Percentiles rank a stretch among this genome's conserved stretches.
Conservation (phyloP, 2,329 filamentous ascomycete genomes). For the Clarireedia sp. region DNA sequence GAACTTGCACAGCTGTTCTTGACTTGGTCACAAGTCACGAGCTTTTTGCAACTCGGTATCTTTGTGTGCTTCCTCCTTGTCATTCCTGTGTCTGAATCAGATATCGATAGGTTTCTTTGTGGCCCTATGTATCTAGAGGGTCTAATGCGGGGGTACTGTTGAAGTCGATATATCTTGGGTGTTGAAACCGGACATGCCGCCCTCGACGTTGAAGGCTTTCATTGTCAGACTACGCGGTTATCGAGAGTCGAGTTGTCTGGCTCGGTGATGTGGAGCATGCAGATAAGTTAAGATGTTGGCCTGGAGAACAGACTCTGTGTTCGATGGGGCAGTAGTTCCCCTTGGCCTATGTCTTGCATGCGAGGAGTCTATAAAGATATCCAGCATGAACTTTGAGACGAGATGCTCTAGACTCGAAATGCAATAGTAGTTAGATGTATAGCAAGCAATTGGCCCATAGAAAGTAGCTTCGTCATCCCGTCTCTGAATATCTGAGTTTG, state of each 20-base stretch:
- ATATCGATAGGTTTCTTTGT: conserved; percentile 37
- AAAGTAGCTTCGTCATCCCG: neutral
- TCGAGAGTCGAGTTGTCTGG: conserved; percentile 33
- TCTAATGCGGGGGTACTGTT: conserved; percentile 41
- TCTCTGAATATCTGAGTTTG: neutral
- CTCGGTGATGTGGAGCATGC: conserved; percentile 33
- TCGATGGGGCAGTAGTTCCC: conserved; percentile 36
- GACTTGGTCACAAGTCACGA: too few species aligned
- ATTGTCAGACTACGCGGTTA: conserved; percentile 39
- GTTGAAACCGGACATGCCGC: conserved; percentile 25
- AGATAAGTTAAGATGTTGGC: conserved; percentile 27
- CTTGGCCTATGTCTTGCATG: conserved; percentile 41
- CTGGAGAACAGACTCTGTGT: conserved; percentile 34
- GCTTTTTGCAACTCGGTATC: conserved; percentile 34
- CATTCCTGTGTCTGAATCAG: conserved; percentile 35
- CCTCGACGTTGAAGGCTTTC: conserved; percentile 42
- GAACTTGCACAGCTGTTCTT: conserved; percentile 33
- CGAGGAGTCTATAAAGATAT: conserved; percentile 15
- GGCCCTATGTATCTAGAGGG: conserved; percentile 36
- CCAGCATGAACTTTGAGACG: neutral
- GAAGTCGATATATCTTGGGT: conserved; percentile 41
- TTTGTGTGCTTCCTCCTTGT: conserved; percentile 29
- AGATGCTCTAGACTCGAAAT: neutral
- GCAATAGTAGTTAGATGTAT: too few species aligned
- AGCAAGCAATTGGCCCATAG: neutral